Evolutionary conservation across 2,329 filamentous ascomycete species (phyloP).

Genomic region (Beauveria sp.): DNA sequence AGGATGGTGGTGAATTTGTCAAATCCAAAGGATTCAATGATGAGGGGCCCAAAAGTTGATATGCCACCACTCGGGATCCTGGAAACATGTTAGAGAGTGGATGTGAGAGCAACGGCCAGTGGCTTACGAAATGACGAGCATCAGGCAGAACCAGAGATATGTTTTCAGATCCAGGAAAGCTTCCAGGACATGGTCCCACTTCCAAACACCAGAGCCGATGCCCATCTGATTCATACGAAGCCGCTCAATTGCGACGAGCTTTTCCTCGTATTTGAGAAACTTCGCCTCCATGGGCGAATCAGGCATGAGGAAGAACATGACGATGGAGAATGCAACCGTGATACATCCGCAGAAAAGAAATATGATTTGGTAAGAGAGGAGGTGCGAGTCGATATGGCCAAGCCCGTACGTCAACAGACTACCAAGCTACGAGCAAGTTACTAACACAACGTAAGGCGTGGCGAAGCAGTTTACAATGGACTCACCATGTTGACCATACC

Average conservation of each 20-base stretch:
- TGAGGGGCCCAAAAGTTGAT: conserved; percentile 47
- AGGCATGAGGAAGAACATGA: conserved; percentile 50
- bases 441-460: neutral
- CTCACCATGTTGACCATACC: conserved; percentile 25
- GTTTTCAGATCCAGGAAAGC: conserved; percentile 28
- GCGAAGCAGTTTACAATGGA: neutral
- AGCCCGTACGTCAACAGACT: conserved; percentile 25
- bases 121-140: conserved; percentile 41
- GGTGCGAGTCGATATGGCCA: conserved; percentile 22
- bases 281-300: conserved; percentile 53
- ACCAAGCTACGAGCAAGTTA: conserved; percentile 15
- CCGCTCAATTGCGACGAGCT: conserved; percentile 48
- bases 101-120: neutral
- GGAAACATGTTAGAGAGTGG: neutral
- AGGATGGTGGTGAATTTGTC: conserved; percentile 45
- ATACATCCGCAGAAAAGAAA: conserved; percentile 27
- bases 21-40: conserved; percentile 49
- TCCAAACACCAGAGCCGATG: conserved; percentile 26
- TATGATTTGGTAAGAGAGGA: conserved; percentile 32
- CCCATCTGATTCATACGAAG: conserved; percentile 40
- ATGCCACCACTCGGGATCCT: conserved; percentile 45
- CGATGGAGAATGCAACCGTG: conserved; percentile 36
- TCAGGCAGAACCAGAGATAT: conserved; percentile 31
- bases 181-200: conserved; percentile 30
- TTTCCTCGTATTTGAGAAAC: conserved; percentile 47